Evolutionary conservation across 371 early-diverging fungal species (phyloP), one percentile per base, ranked within the genome.

Genomic region (Mucor sp.): DNA sequence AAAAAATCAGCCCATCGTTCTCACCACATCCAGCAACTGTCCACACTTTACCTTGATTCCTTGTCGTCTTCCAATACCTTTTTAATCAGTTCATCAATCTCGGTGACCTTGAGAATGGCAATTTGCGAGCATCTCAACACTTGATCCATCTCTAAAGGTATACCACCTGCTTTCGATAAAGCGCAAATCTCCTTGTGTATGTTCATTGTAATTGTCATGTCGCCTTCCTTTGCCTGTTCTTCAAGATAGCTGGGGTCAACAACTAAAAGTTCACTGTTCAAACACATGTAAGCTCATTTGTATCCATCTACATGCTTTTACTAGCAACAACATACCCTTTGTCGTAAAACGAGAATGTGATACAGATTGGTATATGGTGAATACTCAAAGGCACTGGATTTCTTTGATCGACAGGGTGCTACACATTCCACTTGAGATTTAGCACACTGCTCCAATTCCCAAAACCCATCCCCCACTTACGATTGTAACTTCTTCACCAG

Each of bases 331-430:
- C 39, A 47, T 87, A 92, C 93, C 93, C 95, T 17, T 91, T 84
- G 62, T 92, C 88, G 73, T 95, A 95, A 70, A 96, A 93, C 3
- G 90, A 94, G 82, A 98, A 97, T 43, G 95, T 87, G 23, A 94
- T 85, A 74, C 94, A 94, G 33, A 98, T 89, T 27, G 99, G 98
- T 65, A 95, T 91, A 83, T 98, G 97, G 69, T 96, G 95, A 19
- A 98, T 82, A 71, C 92, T 94, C 39, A 99, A 81, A 17, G 98
- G 96, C 25, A 98, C 95, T 4, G 96, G 96, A 53, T 90, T 91
- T 59, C 93, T 87, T 70, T 97, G 94, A 63, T 92, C 91, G 5
- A 88, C 68, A 30, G 92, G 75, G 71, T 97, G 97, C 95, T 95
- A 76, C n/a, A 60, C 33, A 59, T 28, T 96, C 95, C 94, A 76